Conservation (phyloP, 1,284 basidiomycete genomes). For the Ustilago tritici region DNA sequence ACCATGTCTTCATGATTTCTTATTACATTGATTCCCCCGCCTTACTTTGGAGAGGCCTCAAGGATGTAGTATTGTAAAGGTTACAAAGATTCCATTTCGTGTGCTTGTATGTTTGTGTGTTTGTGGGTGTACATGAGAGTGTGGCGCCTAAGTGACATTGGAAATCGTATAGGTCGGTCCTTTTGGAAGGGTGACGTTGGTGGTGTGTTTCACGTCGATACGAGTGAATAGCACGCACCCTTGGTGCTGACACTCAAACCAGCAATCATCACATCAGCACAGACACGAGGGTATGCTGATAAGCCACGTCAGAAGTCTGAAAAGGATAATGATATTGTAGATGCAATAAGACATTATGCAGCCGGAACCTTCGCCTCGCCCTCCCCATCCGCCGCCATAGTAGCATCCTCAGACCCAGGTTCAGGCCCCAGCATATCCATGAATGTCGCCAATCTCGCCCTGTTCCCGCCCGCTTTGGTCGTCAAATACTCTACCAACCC, state of each 20-base stretch:
- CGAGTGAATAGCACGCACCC: too few species aligned
- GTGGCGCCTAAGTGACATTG: not conserved
- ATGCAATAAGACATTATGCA: not conserved
- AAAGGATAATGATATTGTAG: not conserved
- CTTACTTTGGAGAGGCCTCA: not conserved
- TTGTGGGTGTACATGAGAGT: not conserved
- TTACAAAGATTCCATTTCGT: not conserved
- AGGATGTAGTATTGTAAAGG: slow-evolving; percentile 10
- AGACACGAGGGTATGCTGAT: too few species aligned
- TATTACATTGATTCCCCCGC: slow-evolving; percentile 1
- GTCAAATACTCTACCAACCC: slow-evolving; percentile 70
- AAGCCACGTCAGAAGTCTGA: not conserved
- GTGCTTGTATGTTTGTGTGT: not conserved
- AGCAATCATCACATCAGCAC: too few species aligned
- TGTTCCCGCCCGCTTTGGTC: slow-evolving; percentile 66
- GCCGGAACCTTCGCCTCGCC: not conserved
- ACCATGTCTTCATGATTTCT: not conserved
- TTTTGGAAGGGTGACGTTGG: too few species aligned
- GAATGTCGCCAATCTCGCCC: slow-evolving; percentile 45
- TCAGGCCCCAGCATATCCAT: slow-evolving; percentile 53
- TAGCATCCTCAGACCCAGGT: not conserved
- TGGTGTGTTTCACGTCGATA: too few species aligned
- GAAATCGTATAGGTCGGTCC: too few species aligned
- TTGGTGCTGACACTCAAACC: too few species aligned
- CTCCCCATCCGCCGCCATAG: not conserved